phyloP scores from a whole-genome alignment of 768 basidiomycete genomes.

The Exidia glandulosa region DNA sequence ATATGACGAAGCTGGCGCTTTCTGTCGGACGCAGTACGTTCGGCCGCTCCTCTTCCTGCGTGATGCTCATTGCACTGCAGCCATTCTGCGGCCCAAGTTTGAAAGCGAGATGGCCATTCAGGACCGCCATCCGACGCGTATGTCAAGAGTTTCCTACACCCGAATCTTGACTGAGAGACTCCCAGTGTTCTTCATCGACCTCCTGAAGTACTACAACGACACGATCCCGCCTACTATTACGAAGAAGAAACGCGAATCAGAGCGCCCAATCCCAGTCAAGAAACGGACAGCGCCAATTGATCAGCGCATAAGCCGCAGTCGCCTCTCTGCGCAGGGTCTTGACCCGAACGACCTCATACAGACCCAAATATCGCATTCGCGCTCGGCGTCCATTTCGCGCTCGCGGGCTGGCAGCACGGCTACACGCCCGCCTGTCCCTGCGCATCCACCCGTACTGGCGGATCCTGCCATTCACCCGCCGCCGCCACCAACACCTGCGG shows the following conservation, averaged over 20 bases:
- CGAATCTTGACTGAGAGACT: neutral
- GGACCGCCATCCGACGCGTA: constrained; percentile 76
- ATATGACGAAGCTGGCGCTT: constrained; percentile 76
- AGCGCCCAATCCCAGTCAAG: constrained; percentile 68
- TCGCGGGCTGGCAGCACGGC: constrained; percentile 4
- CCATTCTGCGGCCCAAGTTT: constrained; percentile 67
- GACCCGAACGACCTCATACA: constrained; percentile 63
- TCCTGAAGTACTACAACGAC: constrained; percentile 61
- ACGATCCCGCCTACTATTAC: constrained; percentile 74
- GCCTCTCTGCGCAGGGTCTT: constrained; percentile 51
- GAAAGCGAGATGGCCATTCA: constrained; percentile 84
- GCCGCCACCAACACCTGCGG: constrained; percentile 4
- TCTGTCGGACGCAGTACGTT: constrained; percentile 76
- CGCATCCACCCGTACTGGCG: constrained; percentile 9
- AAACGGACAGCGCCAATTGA: constrained; percentile 84
- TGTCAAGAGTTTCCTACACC: constrained; percentile 14
- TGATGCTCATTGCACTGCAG: constrained; percentile 26
- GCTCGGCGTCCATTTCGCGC: constrained; percentile 3
- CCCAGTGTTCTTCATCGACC: constrained; percentile 73
- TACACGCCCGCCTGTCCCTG: constrained; percentile 5
- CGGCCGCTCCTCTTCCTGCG: neutral
- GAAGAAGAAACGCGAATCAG: constrained; percentile 79
- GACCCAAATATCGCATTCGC: constrained; percentile 19
- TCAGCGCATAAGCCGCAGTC: constrained; percentile 74
- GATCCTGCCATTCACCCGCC: neutral